phyloP scores from a whole-genome alignment of 1,284 basidiomycete genomes.

The Boletellus deceptivus region DNA sequence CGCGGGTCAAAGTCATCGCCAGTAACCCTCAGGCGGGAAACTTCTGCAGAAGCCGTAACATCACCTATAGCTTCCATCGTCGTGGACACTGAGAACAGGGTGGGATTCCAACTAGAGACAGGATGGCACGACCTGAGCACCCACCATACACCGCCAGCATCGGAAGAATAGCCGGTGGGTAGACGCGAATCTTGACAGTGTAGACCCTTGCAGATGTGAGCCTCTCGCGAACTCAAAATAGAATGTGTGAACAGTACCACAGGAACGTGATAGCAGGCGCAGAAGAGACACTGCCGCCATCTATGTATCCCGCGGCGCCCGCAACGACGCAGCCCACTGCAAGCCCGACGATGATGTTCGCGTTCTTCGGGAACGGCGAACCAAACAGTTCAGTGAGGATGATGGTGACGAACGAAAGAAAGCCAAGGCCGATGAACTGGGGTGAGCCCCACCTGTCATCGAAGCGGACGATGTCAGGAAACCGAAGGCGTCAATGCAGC shows the following conservation, averaged over 20 bases:
- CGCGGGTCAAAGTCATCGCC: slow-evolving; percentile 75
- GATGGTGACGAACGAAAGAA: slow-evolving; percentile 78
- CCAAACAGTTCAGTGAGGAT: slow-evolving; percentile 78
- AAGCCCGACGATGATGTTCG: slow-evolving; percentile 72
- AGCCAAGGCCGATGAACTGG: slow-evolving; percentile 83
- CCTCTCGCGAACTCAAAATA: background rate
- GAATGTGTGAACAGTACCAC: slow-evolving; percentile 41
- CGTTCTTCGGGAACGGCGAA: slow-evolving; percentile 79
- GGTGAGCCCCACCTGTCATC: slow-evolving; percentile 70
- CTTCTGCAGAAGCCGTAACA: slow-evolving; percentile 82
- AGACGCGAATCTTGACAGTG: slow-evolving; percentile 76
- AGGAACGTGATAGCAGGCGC: slow-evolving; percentile 78
- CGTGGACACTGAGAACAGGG: slow-evolving; percentile 50
- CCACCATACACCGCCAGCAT: slow-evolving; percentile 79
- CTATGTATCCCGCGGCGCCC: slow-evolving; percentile 73
- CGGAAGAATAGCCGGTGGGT: slow-evolving; percentile 80
- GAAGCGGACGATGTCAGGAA: too few species aligned
- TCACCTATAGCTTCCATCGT: slow-evolving; percentile 88
- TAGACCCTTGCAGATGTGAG: slow-evolving; percentile 52
- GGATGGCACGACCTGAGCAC: slow-evolving; percentile 1
- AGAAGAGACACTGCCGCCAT: slow-evolving; percentile 56
- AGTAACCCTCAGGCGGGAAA: slow-evolving; percentile 66
- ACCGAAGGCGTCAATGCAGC: too few species aligned
- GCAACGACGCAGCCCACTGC: slow-evolving; percentile 78
- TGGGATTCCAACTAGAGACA: background rate